Conservation (phyloP, 257 asterid genomes). For the Schizonepeta tenuifolia region DNA sequence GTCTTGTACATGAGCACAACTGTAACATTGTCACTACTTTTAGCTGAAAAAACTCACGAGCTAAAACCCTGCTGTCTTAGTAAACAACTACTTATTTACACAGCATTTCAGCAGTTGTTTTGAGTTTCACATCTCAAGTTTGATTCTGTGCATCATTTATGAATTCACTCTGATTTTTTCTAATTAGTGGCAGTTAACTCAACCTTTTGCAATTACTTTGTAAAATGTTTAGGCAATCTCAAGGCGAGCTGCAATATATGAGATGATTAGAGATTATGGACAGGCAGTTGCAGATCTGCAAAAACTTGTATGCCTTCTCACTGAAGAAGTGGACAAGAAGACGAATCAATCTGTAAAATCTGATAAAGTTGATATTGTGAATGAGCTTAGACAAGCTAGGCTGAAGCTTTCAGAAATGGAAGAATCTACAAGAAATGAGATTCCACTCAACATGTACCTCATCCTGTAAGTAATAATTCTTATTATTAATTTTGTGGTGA, state of each 20-base stretch:
- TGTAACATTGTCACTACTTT: conserved; percentile 11
- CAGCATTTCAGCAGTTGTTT: conserved; percentile 22
- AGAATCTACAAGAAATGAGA: conserved; percentile 75
- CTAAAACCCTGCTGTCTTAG: not conserved
- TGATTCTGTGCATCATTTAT: conserved; percentile 18
- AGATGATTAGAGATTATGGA: conserved; percentile 90
- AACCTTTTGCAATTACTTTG: not conserved
- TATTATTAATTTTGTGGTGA: not conserved
- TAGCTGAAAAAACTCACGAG: not conserved
- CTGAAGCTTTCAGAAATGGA: conserved; percentile 73
- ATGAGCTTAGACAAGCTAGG: conserved; percentile 78
- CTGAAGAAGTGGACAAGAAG: conserved; percentile 65
- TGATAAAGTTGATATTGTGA: conserved; percentile 53
- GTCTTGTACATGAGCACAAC: conserved; percentile 13
- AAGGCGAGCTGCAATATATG: conserved; percentile 75
- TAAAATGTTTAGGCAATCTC: conserved; percentile 73
- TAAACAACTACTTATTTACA: conserved; percentile 4
- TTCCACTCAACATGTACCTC: conserved; percentile 84
- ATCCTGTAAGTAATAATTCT: conserved; percentile 70
- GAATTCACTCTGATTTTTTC: not conserved
- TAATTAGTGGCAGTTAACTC: not conserved
- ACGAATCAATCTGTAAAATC: conserved; percentile 47
- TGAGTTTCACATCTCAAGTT: conserved; percentile 8
- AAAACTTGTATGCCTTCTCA: conserved; percentile 67
- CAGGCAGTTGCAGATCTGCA: conserved; percentile 85